Evolutionary conservation across 164 flowering plant genomes (phyloP).

Genomic region (Dillenia suffruticosa): DNA sequence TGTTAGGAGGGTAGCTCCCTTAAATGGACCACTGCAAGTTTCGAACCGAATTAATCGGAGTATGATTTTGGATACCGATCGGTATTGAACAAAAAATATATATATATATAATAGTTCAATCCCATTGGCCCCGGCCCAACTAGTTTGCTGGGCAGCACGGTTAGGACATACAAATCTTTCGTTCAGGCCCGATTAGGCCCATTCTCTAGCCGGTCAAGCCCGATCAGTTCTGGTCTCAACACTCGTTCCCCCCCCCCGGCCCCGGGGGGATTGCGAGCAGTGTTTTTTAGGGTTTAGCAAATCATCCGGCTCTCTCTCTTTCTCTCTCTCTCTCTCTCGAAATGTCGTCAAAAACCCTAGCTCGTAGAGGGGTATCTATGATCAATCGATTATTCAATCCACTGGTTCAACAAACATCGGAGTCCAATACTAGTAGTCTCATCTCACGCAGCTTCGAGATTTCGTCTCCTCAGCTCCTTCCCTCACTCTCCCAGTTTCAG

Average conservation of each 20-base stretch:
- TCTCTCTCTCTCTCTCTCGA: background rate
- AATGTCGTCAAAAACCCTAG: slow-evolving; percentile 63
- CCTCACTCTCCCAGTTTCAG: slow-evolving; percentile 32
- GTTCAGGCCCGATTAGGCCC: too few species aligned
- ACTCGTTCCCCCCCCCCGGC: background rate
- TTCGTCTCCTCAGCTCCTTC: slow-evolving; percentile 31
- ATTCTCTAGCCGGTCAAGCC: too few species aligned
- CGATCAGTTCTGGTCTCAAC: too few species aligned
- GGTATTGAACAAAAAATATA: too few species aligned
- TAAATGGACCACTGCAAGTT: too few species aligned
- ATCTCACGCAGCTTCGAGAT: background rate
- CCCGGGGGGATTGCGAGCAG: background rate
- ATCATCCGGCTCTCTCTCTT: background rate
- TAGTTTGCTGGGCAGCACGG: too few species aligned
- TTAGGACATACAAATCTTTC: too few species aligned
- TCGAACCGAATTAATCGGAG: too few species aligned
- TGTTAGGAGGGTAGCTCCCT: too few species aligned
- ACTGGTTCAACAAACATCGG: slow-evolving; percentile 2
- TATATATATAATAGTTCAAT: too few species aligned
- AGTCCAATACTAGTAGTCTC: background rate
- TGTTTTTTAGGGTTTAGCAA: background rate
- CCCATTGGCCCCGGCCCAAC: too few species aligned
- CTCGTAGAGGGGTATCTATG: slow-evolving; percentile 43
- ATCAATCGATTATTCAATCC: slow-evolving; percentile 30
- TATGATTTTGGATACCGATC: too few species aligned